Evolutionary conservation across 2,329 filamentous ascomycete genomes (phyloP).

Genomic region (Endoconidiophora polonica): DNA sequence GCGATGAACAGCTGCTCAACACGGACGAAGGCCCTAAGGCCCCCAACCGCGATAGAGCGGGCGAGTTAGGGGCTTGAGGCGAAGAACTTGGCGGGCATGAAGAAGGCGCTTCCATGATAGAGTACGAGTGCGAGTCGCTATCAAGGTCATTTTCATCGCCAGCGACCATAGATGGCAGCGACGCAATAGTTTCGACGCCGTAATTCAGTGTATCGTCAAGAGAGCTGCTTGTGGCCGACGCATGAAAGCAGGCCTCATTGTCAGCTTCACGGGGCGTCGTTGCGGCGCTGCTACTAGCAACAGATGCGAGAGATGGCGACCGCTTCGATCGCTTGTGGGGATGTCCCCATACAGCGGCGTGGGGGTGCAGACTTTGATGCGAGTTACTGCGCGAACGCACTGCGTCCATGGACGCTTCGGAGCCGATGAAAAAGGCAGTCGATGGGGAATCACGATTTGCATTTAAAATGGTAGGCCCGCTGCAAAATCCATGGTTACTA

Average conservation of each 20-base stretch:
- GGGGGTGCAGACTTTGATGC: neutral
- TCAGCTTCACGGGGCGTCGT: neutral
- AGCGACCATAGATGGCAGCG: neutral
- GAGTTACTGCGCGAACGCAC: neutral
- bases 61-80: conserved; percentile 6
- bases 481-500: too few relatives aligned
- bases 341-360: neutral
- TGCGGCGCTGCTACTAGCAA: neutral
- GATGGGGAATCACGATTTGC: conserved; percentile 24
- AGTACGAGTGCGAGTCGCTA: neutral
- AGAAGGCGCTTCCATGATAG: neutral
- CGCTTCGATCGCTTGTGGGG: neutral
- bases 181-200: conserved; percentile 5
- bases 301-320: neutral
- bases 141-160: neutral
- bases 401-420: conserved; percentile 8
- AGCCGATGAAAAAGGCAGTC: conserved; percentile 27
- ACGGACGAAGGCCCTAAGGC: conserved; percentile 12
- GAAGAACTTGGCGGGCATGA: neutral
- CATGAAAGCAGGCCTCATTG: neutral
- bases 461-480: too few relatives aligned
- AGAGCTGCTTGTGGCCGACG: too few relatives aligned
- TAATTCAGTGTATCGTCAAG: neutral
- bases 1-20: conserved; percentile 34
- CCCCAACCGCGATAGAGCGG: conserved; percentile 18